Conservation (phyloP, 2,329 filamentous ascomycete genomes). For the Teratosphaeria nubilosa region DNA sequence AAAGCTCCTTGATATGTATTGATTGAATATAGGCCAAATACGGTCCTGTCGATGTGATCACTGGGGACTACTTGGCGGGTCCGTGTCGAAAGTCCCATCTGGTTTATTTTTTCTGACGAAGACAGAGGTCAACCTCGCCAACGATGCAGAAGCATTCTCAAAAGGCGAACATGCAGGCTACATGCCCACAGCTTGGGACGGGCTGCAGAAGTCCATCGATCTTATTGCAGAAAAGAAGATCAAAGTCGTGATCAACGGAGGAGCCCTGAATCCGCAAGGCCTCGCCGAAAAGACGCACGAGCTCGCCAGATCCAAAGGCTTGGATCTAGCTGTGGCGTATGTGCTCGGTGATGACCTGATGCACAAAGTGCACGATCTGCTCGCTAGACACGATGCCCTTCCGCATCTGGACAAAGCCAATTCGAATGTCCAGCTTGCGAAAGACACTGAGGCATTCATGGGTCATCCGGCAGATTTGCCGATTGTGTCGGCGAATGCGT, state of each 20-base stretch:
- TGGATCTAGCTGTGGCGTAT: constrained; percentile 36
- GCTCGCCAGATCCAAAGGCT: constrained; percentile 20
- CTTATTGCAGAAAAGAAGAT: constrained; percentile 39
- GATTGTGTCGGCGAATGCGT: constrained; percentile 24
- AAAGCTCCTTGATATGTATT: neutral
- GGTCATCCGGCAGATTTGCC: constrained; percentile 8
- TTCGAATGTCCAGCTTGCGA: constrained; percentile 11
- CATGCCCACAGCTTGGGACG: constrained; percentile 39
- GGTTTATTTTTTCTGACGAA: neutral
- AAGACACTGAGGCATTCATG: constrained; percentile 14
- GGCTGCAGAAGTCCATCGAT: constrained; percentile 36
- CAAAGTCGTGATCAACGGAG: constrained; percentile 48
- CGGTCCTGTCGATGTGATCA: constrained; percentile 40
- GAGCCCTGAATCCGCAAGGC: constrained; percentile 44
- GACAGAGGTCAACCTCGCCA: constrained; percentile 18
- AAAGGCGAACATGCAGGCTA: constrained; percentile 13
- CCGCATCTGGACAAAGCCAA: constrained; percentile 16
- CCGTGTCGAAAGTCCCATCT: constrained; percentile 2
- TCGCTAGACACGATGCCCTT: constrained; percentile 9
- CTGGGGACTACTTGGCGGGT: constrained; percentile 43
- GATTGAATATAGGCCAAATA: constrained; percentile 10
- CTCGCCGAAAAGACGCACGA: constrained; percentile 38
- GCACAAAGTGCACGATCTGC: constrained; percentile 10
- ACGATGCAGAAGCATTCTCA: constrained; percentile 15
- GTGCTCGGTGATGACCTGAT: constrained; percentile 32